phyloP scores from a whole-genome alignment of 345 rosid genomes.

The Sonneratia caseolaris region DNA sequence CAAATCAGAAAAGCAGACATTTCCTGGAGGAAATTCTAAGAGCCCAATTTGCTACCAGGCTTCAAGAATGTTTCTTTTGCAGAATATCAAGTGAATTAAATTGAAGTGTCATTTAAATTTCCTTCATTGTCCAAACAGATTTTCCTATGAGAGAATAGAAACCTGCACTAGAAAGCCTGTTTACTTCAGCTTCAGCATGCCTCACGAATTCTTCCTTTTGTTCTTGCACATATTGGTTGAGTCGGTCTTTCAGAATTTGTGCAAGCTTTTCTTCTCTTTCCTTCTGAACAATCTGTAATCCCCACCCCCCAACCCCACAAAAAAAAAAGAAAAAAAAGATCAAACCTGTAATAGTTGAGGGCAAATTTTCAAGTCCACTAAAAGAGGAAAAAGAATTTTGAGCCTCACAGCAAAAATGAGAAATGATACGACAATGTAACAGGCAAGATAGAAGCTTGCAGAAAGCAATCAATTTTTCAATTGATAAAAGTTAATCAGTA shows the following conservation, averaged over 20 bases:
- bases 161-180: slow-evolving; percentile 90
- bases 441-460: too few species aligned
- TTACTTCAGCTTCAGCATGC: slow-evolving; percentile 73
- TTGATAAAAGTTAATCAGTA: slow-evolving; percentile 1
- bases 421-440: too few species aligned
- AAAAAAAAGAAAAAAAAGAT: not conserved
- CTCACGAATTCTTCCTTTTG: slow-evolving; percentile 60
- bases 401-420: too few species aligned
- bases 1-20: not conserved
- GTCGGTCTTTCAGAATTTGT: slow-evolving; percentile 55
- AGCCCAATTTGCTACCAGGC: not conserved
- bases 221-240: slow-evolving; percentile 61
- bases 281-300: slow-evolving; percentile 72
- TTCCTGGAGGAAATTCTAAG: not conserved
- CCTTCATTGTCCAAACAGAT: not conserved
- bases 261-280: slow-evolving; percentile 96
- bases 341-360: not conserved
- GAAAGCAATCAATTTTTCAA: not conserved
- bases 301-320: not conserved
- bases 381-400: too few species aligned
- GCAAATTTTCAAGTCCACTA: not conserved
- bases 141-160: not conserved
- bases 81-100: not conserved
- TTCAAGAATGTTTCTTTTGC: not conserved
- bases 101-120: too few species aligned